Conservation (phyloP, 2,329 filamentous ascomycete species). For the Trichoderma endophyticum region DNA sequence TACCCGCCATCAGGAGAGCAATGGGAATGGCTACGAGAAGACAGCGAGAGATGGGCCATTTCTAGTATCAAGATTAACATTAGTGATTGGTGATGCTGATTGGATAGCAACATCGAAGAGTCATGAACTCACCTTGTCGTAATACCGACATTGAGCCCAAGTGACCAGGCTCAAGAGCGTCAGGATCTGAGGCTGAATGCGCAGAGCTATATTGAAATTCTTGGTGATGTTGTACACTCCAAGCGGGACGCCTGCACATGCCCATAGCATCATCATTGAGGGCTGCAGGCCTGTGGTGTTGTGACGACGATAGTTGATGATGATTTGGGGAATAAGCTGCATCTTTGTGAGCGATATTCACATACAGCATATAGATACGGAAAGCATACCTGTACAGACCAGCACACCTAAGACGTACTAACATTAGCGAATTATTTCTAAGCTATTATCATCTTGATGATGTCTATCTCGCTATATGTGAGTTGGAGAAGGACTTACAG, state of each 20-base stretch:
- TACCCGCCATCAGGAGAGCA: conserved; percentile 54
- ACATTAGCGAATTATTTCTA: neutral
- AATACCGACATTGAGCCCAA: conserved; percentile 45
- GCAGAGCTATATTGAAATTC: conserved; percentile 41
- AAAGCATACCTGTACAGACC: conserved; percentile 57
- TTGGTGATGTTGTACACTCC: conserved; percentile 50
- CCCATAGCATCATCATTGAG: conserved; percentile 72
- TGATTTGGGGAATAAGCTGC: conserved; percentile 65
- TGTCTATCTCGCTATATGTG: no score
- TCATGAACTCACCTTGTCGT: conserved; percentile 35
- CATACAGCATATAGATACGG: accelerated
- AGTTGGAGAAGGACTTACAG: conserved; percentile 37
- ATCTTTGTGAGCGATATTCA: neutral
- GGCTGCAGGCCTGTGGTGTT: conserved; percentile 63
- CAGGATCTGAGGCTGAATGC: conserved; percentile 43
- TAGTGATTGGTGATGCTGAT: neutral
- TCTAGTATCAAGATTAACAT: conserved; percentile 31
- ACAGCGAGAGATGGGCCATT: conserved; percentile 51
- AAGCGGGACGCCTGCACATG: conserved; percentile 63
- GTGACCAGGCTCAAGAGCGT: conserved; percentile 42
- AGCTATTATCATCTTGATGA: no score
- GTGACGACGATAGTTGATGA: conserved; percentile 65
- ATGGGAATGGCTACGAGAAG: conserved; percentile 49
- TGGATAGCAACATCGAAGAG: neutral
- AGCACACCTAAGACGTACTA: conserved; percentile 45